Evolutionary conservation across 768 basidiomycete genomes (phyloP).

Genomic region (Suillus americanus): DNA sequence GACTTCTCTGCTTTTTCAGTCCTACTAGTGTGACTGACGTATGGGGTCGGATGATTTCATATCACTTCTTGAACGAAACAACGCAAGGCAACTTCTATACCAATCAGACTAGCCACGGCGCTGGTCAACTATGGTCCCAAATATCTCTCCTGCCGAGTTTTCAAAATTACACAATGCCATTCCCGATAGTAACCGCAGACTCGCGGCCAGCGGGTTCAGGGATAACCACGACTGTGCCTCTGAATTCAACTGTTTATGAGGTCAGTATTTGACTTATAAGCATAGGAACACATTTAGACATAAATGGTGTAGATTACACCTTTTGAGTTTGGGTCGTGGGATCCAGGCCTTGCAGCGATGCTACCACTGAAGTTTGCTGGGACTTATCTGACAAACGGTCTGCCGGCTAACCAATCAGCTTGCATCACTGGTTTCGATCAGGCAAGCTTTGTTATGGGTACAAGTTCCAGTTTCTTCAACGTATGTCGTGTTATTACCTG

Average conservation of each 20-base stretch:
- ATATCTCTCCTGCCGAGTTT: constrained; percentile 53
- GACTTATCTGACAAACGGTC: constrained; percentile 59
- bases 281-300: background rate
- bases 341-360: constrained; percentile 71
- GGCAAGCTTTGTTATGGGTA: constrained; percentile 71
- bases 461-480: constrained; percentile 70
- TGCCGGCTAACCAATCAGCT: constrained; percentile 48
- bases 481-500: constrained; percentile 29
- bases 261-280: constrained; percentile 34
- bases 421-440: constrained; percentile 80
- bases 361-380: constrained; percentile 63
- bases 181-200: constrained; percentile 65
- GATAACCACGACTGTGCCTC: constrained; percentile 36
- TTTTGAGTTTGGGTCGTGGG: constrained; percentile 73
- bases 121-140: constrained; percentile 69
- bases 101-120: constrained; percentile 60
- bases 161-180: constrained; percentile 50
- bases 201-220: constrained; percentile 49
- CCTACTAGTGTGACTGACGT: constrained; percentile 66
- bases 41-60: constrained; percentile 63
- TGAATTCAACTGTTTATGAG: constrained; percentile 56
- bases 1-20: constrained; percentile 29
- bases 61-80: constrained; percentile 74
- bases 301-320: constrained; percentile 47
- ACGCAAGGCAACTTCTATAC: constrained; percentile 58